Evolutionary conservation across 495 filamentous ascomycete species (phyloP), one percentile per base, ranked within the genome.

Genomic region (Aspergillus nidulans): DNA sequence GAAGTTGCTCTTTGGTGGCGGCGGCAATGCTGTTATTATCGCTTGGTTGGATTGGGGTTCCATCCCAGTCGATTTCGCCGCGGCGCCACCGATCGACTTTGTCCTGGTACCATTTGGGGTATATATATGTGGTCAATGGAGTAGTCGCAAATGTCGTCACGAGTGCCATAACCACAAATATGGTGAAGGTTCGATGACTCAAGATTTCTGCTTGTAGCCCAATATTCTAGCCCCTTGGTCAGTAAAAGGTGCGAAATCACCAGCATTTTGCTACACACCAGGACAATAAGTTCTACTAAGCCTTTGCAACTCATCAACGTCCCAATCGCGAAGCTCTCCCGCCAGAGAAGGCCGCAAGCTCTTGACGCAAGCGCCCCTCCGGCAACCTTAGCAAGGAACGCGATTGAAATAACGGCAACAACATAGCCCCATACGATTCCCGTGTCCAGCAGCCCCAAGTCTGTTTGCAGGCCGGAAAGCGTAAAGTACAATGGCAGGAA

Each of bases 281-380:
- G 65, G 3, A 97, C 92, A 70, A 98, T 98, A 45, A 97, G 75
- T 70, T 98, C 94, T 0, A 97, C 90, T 46, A 98, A 77, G 52
- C 94, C 94, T 67, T 98, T 98, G 69, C 94, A 98, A 66, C 90
- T 95, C 94, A 98, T 98, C 68, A 98, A 67, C 36, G 88, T 84
- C 21, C 94, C 94, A 58, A 98, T 95, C 4, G 90, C 85, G 18
- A 95, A 83, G 61, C 90, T 92, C 68, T 98, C 94, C 58, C 94
- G 81, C 94, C 94, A 98, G 8, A 96, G 76, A 25, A 97, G 76
- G 16, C 89, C 91, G 67, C 83, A 89, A 1, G 80, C 61, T 28
- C 83, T 80, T 4, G 94, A 91, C 4, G 94, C 92, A 4, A 92
- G 50, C 13, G 91, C 85, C 10, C 91, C 95, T 49, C 92, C 94